Evolutionary conservation across 176 grass and related monocot species (phyloP).

Genomic region (Chrysopogon serrulatus): DNA sequence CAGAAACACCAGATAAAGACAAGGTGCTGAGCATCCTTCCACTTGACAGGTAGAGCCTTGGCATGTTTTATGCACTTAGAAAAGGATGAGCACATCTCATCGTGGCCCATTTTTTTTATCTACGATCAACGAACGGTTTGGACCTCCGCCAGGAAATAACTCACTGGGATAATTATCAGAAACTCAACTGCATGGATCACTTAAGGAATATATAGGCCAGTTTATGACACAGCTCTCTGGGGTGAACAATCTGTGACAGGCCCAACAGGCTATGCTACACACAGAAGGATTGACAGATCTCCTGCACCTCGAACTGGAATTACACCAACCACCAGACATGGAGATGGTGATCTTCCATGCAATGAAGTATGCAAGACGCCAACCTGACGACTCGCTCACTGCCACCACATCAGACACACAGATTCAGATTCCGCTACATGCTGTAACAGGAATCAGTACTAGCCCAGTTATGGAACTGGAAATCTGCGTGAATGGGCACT

Average conservation of each 20-base stretch:
- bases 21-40: background rate
- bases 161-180: background rate
- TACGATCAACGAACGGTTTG: background rate
- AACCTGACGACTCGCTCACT: background rate
- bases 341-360: no score
- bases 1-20: background rate
- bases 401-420: background rate
- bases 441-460: no score
- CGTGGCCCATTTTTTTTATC: background rate
- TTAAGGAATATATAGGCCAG: background rate
- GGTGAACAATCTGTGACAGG: background rate
- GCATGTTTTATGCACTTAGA: background rate
- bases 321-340: background rate
- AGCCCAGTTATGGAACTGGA: background rate
- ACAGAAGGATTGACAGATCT: background rate
- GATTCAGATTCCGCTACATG: background rate
- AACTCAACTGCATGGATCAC: background rate
- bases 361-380: background rate
- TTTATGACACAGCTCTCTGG: background rate
- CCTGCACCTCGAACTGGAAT: background rate
- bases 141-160: background rate
- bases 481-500: background rate
- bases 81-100: background rate
- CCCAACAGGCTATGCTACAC: background rate
- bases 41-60: background rate